Evolutionary conservation across 805 yeast genomes (phyloP).

Genomic region (Yarrowia sp.): DNA sequence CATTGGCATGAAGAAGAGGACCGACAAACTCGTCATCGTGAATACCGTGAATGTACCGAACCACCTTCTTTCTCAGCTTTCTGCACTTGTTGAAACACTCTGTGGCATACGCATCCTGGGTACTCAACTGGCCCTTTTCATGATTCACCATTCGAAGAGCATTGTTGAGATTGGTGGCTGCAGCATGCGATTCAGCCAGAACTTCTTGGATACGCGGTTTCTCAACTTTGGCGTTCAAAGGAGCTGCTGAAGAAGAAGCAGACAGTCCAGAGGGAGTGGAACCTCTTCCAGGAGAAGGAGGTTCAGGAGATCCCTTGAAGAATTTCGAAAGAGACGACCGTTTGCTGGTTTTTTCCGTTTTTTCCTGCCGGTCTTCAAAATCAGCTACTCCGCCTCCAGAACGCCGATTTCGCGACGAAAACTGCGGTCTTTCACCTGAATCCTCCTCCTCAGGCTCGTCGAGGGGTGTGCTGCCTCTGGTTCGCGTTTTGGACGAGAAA

Average conservation of each 20-base stretch:
- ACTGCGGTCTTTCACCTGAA: background rate
- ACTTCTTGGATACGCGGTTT: slow-evolving; percentile 66
- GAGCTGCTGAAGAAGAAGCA: background rate
- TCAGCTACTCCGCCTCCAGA: slow-evolving; percentile 13
- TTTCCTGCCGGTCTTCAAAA: background rate
- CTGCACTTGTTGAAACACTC: slow-evolving; percentile 72
- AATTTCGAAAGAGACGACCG: slow-evolving; percentile 4
- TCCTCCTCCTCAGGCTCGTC: background rate
- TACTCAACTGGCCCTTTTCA: slow-evolving; percentile 48
- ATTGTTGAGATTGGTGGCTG: slow-evolving; percentile 68
- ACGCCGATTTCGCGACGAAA: slow-evolving; percentile 6
- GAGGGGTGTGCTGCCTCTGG: background rate
- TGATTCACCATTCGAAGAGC: slow-evolving; percentile 48
- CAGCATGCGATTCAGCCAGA: slow-evolving; percentile 72
- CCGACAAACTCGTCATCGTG: slow-evolving; percentile 86
- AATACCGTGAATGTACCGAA: slow-evolving; percentile 79
- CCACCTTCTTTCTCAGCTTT: slow-evolving; percentile 68
- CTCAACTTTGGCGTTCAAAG: slow-evolving; percentile 48
- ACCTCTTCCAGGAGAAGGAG: background rate
- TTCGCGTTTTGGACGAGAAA: slow-evolving; percentile 18
- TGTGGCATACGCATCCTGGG: slow-evolving; percentile 62
- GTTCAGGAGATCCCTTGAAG: slow-evolving; percentile 9
- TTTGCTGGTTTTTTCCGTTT: slow-evolving; percentile 1
- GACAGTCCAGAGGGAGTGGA: slow-evolving; percentile 2
- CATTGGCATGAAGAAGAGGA: slow-evolving; percentile 84